These are phyloP conservation scores for Phytophthora niederhauseri DNA, from an alignment of 352 stramenopile species.

Conservation along the genomic window DNA sequence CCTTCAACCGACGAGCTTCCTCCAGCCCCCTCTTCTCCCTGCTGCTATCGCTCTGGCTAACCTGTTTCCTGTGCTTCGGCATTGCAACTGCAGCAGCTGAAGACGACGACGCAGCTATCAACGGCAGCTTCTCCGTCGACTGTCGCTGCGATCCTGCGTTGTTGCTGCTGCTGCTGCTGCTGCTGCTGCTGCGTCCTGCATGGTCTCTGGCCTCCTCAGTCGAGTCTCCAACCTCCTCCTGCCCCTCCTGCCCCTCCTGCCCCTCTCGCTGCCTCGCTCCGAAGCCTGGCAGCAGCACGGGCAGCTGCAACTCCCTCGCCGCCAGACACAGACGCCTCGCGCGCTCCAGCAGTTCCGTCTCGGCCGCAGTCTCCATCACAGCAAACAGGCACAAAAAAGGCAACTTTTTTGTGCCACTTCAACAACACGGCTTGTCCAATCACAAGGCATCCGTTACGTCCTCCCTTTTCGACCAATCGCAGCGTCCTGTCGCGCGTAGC, in stretches of 20 bases:
- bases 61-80: neutral
- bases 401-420: slow-evolving; percentile 20
- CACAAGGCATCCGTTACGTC: neutral
- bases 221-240: neutral
- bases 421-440: slow-evolving; percentile 1
- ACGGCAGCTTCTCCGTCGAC: slow-evolving; percentile 1
- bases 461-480: slow-evolving; percentile 28
- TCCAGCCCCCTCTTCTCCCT: slow-evolving; percentile 10
- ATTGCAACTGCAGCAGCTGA: neutral
- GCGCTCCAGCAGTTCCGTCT: slow-evolving; percentile 49
- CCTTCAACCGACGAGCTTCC: slow-evolving; percentile 9
- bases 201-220: neutral
- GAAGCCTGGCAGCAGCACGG: neutral
- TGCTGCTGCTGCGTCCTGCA: neutral
- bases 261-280: neutral
- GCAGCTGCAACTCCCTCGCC: slow-evolving; percentile 24
- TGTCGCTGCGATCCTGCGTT: neutral
- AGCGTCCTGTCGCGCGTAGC: neutral
- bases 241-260: no score
- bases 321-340: slow-evolving; percentile 47
- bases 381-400: neutral
- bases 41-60: slow-evolving; percentile 3
- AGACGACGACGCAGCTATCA: neutral
- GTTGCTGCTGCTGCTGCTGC: neutral
- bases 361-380: neutral